phyloP scores from a whole-genome alignment of 495 filamentous ascomycete genomes.

The Glonium stellatum region DNA sequence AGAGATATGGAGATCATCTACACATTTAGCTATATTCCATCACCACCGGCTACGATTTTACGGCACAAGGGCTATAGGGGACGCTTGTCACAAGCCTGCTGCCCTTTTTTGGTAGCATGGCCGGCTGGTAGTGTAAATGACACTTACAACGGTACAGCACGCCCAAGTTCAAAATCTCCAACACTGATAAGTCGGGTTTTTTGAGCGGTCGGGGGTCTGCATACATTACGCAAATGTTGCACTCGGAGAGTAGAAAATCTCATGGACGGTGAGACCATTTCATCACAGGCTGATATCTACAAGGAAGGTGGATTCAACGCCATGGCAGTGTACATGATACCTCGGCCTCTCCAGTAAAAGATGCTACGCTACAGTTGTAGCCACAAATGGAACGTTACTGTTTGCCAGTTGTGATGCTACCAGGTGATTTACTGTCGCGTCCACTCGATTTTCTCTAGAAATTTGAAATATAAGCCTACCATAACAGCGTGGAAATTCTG shows the following conservation, averaged over 20 bases:
- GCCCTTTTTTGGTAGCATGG: too few relatives aligned
- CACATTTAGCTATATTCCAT: background rate
- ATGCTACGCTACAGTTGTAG: background rate
- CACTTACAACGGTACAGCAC: too few relatives aligned
- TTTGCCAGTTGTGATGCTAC: background rate
- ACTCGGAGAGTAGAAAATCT: too few relatives aligned
- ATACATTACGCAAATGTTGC: too few relatives aligned
- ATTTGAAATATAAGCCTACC: background rate
- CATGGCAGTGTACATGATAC: background rate
- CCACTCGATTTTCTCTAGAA: background rate
- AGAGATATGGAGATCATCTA: background rate
- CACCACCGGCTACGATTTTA: too few relatives aligned
- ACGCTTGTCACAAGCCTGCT: too few relatives aligned
- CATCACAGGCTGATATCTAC: background rate
- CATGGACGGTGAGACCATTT: too few relatives aligned
- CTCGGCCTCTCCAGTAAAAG: background rate
- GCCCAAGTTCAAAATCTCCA: too few relatives aligned
- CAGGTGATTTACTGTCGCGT: background rate
- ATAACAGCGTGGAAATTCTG: background rate
- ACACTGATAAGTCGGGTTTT: too few relatives aligned
- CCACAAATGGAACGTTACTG: background rate
- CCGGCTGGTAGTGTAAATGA: too few relatives aligned
- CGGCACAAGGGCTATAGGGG: too few relatives aligned
- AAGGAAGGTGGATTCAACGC: background rate
- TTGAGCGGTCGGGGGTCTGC: too few relatives aligned